Base-by-base conservation (phyloP, 495 filamentous ascomycete genomes). In the Diplogelasinospora grovesii region DNA sequence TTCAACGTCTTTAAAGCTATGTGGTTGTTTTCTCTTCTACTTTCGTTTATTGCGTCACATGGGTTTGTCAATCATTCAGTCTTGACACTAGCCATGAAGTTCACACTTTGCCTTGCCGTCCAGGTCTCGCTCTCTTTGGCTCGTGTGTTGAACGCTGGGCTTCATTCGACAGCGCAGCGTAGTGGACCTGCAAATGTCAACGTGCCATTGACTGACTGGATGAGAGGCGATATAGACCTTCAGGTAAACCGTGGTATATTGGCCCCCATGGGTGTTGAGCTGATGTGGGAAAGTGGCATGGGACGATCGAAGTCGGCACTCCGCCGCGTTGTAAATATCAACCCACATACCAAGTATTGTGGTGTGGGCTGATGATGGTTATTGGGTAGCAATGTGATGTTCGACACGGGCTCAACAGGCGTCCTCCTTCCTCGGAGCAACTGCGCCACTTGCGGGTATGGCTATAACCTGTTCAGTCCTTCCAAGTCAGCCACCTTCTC, bases 351-450 rank as follows among this genome's bases (percentile, higher is more conserved):
- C 14, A 10, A 6, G 16, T 5, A 6, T 16, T 5, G 15, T 18
- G 1, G 30, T 33, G 13, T 14, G n/a, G n/a, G n/a, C n/a, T n/a
- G n/a, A n/a, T n/a, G n/a, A n/a, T n/a, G n/a, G n/a, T n/a, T n/a
- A n/a, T 2, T 6, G 10, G n/a, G n/a, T n/a, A 60, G 49, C 36
- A 58, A 45, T 3, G 52, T 56, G 23, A 32, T 56, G 23, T 43
- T 57, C n/a, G 55, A 60, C 41, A 60, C 52, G 2, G 52, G 47
- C 10, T 51, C 51, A 10, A 14, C 18, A 4, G 33, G 41, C 16
- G 34, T 60, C 11, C 26, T 60, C 8, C 43, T 60, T 20, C 43
- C 48, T 7, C 23, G 37, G 4, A 44, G 27, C 34, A 58, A 48
- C 36, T 58, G 57, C 42, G 49, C 46, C 20, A 39, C 35, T 6